phyloP scores from a whole-genome alignment of 192 early-diverging fungal species.

The Funneliformis geosporum region DNA sequence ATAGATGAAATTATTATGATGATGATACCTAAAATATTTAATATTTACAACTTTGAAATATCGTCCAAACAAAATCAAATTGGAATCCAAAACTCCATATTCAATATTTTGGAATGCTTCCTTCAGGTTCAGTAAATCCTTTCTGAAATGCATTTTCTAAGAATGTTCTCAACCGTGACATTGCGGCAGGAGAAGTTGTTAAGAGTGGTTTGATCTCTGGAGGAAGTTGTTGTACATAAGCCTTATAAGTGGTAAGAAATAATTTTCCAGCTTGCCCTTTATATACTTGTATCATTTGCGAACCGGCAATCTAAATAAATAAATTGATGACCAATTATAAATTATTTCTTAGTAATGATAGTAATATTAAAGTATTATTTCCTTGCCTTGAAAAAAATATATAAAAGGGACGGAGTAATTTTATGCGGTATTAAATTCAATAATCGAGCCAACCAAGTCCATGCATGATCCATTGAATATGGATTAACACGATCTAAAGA shows the following conservation, averaged over 20 bases:
- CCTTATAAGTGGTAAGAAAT: not conserved
- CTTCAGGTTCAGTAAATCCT: conserved; percentile 10
- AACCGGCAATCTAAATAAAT: not conserved
- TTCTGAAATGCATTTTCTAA: not conserved
- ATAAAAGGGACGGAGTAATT: conserved; percentile 56
- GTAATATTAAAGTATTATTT: not conserved
- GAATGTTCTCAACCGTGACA: conserved; percentile 22
- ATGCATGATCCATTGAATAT: conserved; percentile 60
- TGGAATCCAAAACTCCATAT: too few relatives aligned
- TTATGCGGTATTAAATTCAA: conserved; percentile 65
- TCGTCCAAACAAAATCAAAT: too few relatives aligned
- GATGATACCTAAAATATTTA: too few relatives aligned
- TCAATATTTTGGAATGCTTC: not conserved
- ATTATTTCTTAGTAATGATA: not conserved
- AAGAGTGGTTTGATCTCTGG: not conserved
- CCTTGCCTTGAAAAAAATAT: conserved; percentile 5
- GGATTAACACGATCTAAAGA: conserved; percentile 31
- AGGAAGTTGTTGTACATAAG: not conserved
- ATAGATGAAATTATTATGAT: too few relatives aligned
- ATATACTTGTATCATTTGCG: not conserved
- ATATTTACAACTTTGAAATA: too few relatives aligned
- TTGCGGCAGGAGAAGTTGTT: conserved; percentile 1
- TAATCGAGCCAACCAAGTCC: conserved; percentile 73
- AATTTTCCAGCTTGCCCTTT: not conserved
- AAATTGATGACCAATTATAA: not conserved